Evolutionary conservation across 306 rosid species (phyloP).

Genomic region (Dalbergia cultrata): DNA sequence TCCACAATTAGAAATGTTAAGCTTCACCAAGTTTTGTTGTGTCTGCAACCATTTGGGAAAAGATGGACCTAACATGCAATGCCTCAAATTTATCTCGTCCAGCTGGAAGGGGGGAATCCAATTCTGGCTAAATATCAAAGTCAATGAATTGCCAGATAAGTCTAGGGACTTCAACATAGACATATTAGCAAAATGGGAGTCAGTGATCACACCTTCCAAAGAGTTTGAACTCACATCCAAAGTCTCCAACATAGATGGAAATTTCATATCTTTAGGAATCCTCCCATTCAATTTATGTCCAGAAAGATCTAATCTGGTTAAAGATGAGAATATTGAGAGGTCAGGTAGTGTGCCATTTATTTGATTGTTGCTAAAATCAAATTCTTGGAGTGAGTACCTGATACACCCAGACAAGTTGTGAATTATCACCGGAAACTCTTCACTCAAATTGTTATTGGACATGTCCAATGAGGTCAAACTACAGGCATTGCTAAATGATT

Average conservation of each 20-base stretch:
- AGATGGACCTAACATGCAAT: constrained; percentile 11
- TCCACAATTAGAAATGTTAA: not conserved
- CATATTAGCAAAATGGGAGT: not conserved
- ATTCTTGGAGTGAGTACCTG: not conserved
- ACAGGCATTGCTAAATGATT: not conserved
- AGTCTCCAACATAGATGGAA: not conserved
- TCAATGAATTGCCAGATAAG: constrained; percentile 21
- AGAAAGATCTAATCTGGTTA: too few species aligned
- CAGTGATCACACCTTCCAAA: constrained; percentile 6
- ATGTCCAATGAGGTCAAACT: not conserved
- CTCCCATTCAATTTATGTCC: not conserved
- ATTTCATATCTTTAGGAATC: not conserved
- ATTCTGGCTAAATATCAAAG: not conserved
- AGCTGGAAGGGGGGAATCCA: constrained; percentile 37
- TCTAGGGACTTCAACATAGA: not conserved
- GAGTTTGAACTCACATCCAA: not conserved
- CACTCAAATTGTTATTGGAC: not conserved
- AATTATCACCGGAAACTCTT: not conserved
- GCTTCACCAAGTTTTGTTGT: not conserved
- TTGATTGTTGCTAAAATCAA: not conserved
- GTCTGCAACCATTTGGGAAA: constrained; percentile 33
- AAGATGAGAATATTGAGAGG: not conserved
- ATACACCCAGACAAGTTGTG: constrained; percentile 8
- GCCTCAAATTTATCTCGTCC: not conserved
- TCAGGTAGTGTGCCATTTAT: not conserved